Conservation (phyloP, 768 basidiomycete genomes). For the Xerocomellus chrysenteron region DNA sequence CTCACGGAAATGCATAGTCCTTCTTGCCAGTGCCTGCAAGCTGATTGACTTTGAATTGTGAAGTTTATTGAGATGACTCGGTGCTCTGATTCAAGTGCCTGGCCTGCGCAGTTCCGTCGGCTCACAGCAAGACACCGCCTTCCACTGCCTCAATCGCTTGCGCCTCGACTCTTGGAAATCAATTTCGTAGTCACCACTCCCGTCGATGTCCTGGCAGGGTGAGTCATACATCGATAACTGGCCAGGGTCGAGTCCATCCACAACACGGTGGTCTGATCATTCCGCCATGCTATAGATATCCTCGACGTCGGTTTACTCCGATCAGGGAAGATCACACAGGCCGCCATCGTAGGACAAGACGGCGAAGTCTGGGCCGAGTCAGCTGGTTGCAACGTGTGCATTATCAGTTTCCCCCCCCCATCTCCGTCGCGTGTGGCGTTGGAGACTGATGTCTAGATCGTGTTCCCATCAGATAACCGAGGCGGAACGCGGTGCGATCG, state of each 20-base stretch:
- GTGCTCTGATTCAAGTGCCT: background rate
- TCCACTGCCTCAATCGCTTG: background rate
- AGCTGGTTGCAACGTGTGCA: constrained; percentile 25
- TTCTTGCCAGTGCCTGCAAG: background rate
- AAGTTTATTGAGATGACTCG: background rate
- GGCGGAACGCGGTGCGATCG: constrained; percentile 19
- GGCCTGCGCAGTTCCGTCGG: too few species aligned
- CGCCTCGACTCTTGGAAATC: background rate
- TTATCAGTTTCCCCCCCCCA: background rate
- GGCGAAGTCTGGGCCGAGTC: constrained; percentile 35
- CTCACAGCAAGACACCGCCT: background rate
- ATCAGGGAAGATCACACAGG: constrained; percentile 67
- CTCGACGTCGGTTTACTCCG: constrained; percentile 80
- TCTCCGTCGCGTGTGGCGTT: too few species aligned
- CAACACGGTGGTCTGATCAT: background rate
- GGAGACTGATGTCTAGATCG: background rate
- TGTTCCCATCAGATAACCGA: constrained; percentile 19
- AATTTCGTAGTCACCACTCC: background rate
- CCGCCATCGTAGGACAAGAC: constrained; percentile 48
- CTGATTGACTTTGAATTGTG: background rate
- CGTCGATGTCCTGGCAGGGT: constrained; percentile 31
- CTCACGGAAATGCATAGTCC: background rate
- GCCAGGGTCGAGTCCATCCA: background rate
- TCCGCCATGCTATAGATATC: constrained; percentile 53
- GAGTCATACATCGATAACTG: constrained; percentile 1